Percentiles rank a stretch among this genome's conserved stretches.
These are phyloP conservation scores for Chloranthus sessilifolius DNA, from an alignment of 164 flowering plant genomes.

Conservation along the genomic window DNA sequence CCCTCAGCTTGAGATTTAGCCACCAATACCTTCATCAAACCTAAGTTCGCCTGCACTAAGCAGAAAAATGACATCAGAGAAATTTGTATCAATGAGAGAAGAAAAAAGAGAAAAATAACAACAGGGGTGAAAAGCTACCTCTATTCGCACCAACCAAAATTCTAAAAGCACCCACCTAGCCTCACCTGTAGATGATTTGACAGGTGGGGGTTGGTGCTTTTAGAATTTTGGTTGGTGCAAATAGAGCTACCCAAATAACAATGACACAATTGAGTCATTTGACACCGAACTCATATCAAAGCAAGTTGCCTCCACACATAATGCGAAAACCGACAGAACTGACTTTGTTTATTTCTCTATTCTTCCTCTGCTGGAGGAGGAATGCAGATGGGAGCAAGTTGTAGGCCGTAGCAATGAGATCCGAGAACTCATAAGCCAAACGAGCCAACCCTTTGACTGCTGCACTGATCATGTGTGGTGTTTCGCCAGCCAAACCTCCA, in stretches of 20 bases:
- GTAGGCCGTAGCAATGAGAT: conserved; percentile 67
- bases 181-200: too few species aligned
- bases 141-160: too few species aligned
- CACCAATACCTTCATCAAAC: conserved; percentile 83
- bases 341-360: conserved; percentile 81
- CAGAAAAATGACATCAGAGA: neutral
- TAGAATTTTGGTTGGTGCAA: too few species aligned
- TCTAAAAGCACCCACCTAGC: too few species aligned
- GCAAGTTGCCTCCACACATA: too few species aligned
- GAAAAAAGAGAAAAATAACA: neutral
- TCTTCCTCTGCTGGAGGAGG: conserved; percentile 75
- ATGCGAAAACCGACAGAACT: too few species aligned
- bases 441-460: conserved; percentile 95
- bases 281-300: too few species aligned
- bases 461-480: conserved; percentile 97
- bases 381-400: conserved; percentile 75
- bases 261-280: too few species aligned
- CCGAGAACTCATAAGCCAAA: conserved; percentile 93
- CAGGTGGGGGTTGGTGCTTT: too few species aligned
- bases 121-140: too few species aligned
- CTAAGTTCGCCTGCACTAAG: conserved; percentile 79
- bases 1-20: conserved; percentile 80
- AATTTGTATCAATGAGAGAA: conserved; percentile 1
- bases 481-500: conserved; percentile 86
- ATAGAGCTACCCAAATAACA: too few species aligned